Evolutionary conservation across 2,329 filamentous ascomycete genomes (phyloP).

Genomic region (Epichloe typhina): DNA sequence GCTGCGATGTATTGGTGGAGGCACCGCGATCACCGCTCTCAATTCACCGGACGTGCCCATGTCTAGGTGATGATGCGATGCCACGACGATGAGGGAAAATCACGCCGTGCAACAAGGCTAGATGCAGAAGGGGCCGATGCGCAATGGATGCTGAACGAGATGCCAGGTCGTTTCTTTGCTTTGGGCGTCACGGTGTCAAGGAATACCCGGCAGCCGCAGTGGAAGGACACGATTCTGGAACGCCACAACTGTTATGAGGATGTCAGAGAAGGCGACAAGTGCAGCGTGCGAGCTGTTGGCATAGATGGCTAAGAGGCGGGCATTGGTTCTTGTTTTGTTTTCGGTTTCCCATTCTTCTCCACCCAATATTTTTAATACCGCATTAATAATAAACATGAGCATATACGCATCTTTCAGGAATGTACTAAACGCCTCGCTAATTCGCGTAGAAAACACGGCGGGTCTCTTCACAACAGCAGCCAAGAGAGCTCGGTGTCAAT

Average conservation of each 20-base stretch:
- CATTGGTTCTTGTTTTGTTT: not conserved
- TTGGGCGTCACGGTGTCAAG: slow-evolving; percentile 3
- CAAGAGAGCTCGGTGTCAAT: too few species aligned
- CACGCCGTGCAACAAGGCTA: not conserved
- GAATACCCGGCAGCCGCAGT: not conserved
- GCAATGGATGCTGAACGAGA: not conserved
- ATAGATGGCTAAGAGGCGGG: not conserved
- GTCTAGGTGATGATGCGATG: slow-evolving; percentile 23
- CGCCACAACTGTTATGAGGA: not conserved
- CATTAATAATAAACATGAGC: not conserved
- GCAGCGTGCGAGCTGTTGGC: not conserved
- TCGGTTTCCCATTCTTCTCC: not conserved
- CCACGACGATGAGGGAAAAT: not conserved
- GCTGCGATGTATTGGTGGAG: slow-evolving; percentile 46
- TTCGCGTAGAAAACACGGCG: not conserved
- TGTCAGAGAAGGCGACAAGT: not conserved
- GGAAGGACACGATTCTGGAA: not conserved
- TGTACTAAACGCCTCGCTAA: not conserved
- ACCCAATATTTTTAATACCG: not conserved
- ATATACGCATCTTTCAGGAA: not conserved
- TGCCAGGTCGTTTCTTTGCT: not conserved
- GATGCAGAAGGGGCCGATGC: not conserved
- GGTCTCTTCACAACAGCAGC: too few species aligned
- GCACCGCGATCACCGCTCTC: slow-evolving; percentile 36
- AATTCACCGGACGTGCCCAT: slow-evolving; percentile 46